Base-by-base conservation (phyloP, 1,139 yeast genomes). In the Taiozyma sp. region DNA sequence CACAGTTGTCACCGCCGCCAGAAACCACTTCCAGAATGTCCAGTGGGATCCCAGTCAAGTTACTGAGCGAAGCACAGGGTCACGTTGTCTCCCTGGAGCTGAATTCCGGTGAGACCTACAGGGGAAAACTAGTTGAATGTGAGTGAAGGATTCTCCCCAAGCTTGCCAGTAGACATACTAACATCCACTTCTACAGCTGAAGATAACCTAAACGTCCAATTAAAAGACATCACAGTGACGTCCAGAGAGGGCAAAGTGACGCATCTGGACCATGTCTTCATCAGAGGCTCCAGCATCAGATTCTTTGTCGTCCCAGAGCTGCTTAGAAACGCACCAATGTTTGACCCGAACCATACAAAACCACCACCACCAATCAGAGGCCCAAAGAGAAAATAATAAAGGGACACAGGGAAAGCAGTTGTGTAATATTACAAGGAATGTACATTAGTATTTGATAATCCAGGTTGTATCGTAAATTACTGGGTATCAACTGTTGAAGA, bases 171-270 rank as follows among this genome's bases (percentile, higher is more conserved):
- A 9, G 29, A 35, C 13, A 35, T 51, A 53, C 57, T 56, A 56
- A 57, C 58, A 19, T 24, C 7, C 10, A 16, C 10, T 8, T 10
- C 7, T 21, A 45, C 45, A 60, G 57, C 65, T 83, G 63, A 62
- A 69, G 99, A 93, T 64, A 91, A 86, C 66, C 93, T 93, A 99
- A 93, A 93, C 65, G 81, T 91, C 28, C 95, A 93, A 56, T 69
- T 93, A 47, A 75, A 81, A 59, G 96, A 93, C 64, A 96, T 88
- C 46, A 81, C 88, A 1, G 83, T 87, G 47, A 90, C 97, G 0
- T 81, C 83, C 43, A 70, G 83, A 46, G 85, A 89, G 49, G 97
- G 97, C 3, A 73, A 77, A 44, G 86, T 88, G 6, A 74, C 85
- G 6, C 87, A 86, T 60, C 77, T 89, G 76, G 90, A 86, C 56